A percentile compares a stretch with the other conserved stretches of the same genome.
These are phyloP conservation scores for Xylariales sp. DNA, from an alignment of 2,329 filamentous ascomycete genomes.

Conservation along the genomic window DNA sequence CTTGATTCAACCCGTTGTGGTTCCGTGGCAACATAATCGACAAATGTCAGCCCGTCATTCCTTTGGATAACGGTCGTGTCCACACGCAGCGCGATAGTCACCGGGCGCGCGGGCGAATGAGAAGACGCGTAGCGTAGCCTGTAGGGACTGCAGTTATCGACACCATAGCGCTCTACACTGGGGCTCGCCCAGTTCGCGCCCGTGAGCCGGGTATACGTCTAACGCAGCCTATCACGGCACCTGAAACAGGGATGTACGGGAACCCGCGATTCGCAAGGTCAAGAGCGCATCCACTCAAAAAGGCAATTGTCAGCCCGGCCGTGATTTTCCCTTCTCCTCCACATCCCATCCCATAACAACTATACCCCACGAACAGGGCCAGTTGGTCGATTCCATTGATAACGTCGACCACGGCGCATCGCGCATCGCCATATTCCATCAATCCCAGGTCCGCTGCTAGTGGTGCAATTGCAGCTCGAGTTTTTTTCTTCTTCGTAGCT, in stretches of 20 bases:
- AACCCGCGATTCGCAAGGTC: neutral
- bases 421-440: slow-evolving; percentile 1
- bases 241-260: neutral
- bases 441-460: neutral
- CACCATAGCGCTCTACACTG: too few species aligned
- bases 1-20: neutral
- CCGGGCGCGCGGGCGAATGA: too few species aligned
- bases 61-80: too few species aligned
- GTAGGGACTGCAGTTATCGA: too few species aligned
- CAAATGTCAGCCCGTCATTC: slow-evolving; percentile 14
- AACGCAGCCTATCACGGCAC: slow-evolving; percentile 1
- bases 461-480: neutral
- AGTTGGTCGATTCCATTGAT: too few species aligned
- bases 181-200: too few species aligned
- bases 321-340: slow-evolving; percentile 5
- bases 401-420: slow-evolving; percentile 1
- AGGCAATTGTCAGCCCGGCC: slow-evolving; percentile 4
- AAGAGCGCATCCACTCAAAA: slow-evolving; percentile 1
- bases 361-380: neutral
- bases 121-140: too few species aligned
- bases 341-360: neutral
- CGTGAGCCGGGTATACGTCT: too few species aligned
- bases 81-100: too few species aligned
- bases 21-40: neutral
- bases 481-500: too few species aligned